Conservation (phyloP, 176 grass and related monocot species). For the maize (Zea mays) region DNA sequence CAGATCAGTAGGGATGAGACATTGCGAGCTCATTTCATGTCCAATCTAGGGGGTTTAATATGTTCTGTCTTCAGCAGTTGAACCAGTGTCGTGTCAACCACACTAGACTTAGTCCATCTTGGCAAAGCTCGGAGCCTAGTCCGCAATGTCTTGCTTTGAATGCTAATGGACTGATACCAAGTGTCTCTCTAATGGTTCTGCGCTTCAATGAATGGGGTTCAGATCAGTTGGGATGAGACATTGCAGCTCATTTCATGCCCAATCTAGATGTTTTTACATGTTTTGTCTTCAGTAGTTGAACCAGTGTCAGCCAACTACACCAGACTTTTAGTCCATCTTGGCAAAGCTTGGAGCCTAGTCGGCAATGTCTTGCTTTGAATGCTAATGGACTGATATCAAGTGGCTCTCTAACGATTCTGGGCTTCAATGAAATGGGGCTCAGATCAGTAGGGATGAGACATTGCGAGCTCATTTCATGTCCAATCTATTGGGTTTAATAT, state of each 20-base stretch:
- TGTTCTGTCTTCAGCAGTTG: background rate
- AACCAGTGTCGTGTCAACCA: background rate
- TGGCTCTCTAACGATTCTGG: slow-evolving; percentile 36
- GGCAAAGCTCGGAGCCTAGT: slow-evolving; percentile 25
- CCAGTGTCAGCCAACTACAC: background rate
- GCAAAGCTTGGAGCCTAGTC: slow-evolving; percentile 24
- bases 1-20: slow-evolving; percentile 40
- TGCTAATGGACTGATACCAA: slow-evolving; percentile 66
- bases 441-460: slow-evolving; percentile 44
- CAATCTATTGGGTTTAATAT: background rate
- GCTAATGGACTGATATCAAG: slow-evolving; percentile 58
- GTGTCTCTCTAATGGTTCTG: slow-evolving; percentile 38
- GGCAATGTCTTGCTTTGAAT: slow-evolving; percentile 64
- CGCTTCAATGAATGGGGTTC: background rate
- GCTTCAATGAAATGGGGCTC: slow-evolving; percentile 24
- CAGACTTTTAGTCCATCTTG: slow-evolving; percentile 18
- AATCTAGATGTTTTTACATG: too few species aligned
- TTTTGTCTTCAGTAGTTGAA: background rate
- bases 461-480: background rate
- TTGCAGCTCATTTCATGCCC: too few species aligned
- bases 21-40: background rate
- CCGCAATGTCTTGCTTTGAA: slow-evolving; percentile 62
- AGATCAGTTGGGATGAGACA: too few species aligned
- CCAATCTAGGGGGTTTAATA: background rate
- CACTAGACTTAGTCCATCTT: background rate